These are phyloP conservation scores for Luffa aegyptiaca DNA, from an alignment of 306 rosid genomes.

Conservation along the genomic window DNA sequence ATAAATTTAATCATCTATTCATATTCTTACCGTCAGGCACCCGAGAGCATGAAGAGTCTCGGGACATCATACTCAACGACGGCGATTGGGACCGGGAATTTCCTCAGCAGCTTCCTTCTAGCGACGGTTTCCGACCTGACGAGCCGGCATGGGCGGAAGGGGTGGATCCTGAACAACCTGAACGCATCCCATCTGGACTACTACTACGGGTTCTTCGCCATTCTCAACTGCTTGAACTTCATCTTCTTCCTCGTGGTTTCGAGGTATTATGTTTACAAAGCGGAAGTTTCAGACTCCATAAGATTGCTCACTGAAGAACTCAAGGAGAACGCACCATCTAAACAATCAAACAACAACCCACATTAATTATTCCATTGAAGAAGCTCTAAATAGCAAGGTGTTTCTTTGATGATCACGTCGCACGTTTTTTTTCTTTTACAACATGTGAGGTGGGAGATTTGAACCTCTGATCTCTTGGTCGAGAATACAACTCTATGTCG, in stretches of 20 bases:
- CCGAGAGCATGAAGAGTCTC: constrained; percentile 19
- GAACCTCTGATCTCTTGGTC: too few relatives aligned
- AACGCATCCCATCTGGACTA: constrained; percentile 10
- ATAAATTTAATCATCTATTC: background rate
- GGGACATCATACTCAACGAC: constrained; percentile 11
- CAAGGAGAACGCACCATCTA: constrained; percentile 14
- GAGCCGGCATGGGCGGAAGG: background rate
- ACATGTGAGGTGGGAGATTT: too few relatives aligned
- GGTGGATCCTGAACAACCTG: constrained; percentile 6
- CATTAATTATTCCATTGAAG: background rate
- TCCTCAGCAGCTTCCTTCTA: constrained; percentile 12
- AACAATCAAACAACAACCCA: background rate
- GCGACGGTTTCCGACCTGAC: constrained; percentile 1
- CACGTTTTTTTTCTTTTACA: too few relatives aligned
- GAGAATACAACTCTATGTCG: too few relatives aligned
- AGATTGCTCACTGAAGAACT: background rate
- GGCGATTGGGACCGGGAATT: constrained; percentile 12
- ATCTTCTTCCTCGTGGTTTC: constrained; percentile 1
- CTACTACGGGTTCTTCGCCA: background rate
- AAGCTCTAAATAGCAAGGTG: background rate
- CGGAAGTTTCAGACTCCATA: constrained; percentile 5
- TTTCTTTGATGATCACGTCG: too few relatives aligned
- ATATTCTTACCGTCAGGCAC: constrained; percentile 3
- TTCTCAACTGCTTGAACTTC: constrained; percentile 3
- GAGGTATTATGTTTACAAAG: background rate